Evolutionary conservation across 1,284 basidiomycete genomes (phyloP), one percentile per base, ranked within the genome.

Genomic region (Somion occarium): DNA sequence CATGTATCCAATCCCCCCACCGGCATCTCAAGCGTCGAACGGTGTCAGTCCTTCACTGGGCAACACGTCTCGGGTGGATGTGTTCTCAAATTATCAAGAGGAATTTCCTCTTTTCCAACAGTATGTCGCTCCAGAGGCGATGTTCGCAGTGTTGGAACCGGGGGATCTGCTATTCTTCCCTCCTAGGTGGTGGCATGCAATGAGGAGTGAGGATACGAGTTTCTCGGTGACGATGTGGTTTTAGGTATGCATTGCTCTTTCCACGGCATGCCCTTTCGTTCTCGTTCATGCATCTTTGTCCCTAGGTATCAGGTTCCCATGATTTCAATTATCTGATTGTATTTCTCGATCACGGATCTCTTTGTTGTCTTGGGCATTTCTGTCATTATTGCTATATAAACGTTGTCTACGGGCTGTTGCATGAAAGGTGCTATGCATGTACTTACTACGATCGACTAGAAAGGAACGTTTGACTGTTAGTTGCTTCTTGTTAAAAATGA

Each of bases 111-210:
- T 69, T 2, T 92, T 92, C 64, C 75, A 74, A 67, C 59, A 72
- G 13, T 57, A 78, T 1, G 88, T 85, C 24, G 75, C 79, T n/a
- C 83, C 83, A 2, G 52, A 70, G n/a, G 85, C 91, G 3, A 73
- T 79, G 67, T 76, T 77, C 53, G 79, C 79, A 18, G 82, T 83
- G 1, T 73, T 98, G 1, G 70, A 77, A 44, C 83, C 91, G 0
- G 94, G 94, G 0, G 94, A 97, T 67, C 59, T 94, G 53, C 70
- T 98, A 41, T 88, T 91, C 62, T 84, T 97, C 60, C 93, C 93
- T 22, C 86, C 89, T 1, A 85, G 90, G 20, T 97, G 92, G 92
- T 95, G 92, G 92, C 92, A 95, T 68, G 88, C 87, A 3, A 91
- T 94, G 89, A 78, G 83, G 46, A 86, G 85, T 62, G 88, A 92